Base-by-base conservation (phyloP, 805 yeast species). In the Starmerella lactis-condensi region DNA sequence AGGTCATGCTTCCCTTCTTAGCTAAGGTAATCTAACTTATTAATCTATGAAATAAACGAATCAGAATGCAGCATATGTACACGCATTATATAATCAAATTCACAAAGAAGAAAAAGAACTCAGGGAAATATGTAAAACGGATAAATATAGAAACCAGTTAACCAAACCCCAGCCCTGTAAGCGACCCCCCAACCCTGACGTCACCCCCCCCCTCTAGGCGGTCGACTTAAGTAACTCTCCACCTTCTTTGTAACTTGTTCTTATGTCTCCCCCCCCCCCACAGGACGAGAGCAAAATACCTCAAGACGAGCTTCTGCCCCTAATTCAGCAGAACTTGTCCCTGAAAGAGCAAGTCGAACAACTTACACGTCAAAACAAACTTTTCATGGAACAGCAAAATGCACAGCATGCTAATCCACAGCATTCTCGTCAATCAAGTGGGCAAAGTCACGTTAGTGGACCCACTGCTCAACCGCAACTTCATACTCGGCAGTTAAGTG, bases 321-420 rank as follows among this genome's bases (percentile, higher is more conserved):
- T 85, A 41, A 85, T 85, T 93, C 70, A 79, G 46, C 96, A 85
- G 55, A 65, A 61, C 35, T 46, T 57, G 33, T 63, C 75, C 35
- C 63, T 89, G 36, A 95, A 89, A 54, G 82, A 85, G 45, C 95
- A 85, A 51, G 64, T 83, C 58, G 95, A 89, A 46, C 62, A 70
- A 41, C 92, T 81, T 2, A 93, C 82, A 52, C 83, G 75, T 15
- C 94, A 83, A 50, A 94, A 78, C 51, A 91, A 81, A 53, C 93
- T 78, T 46, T 8, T 20, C 9, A 22, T 24, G 18, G 33, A 35
- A 21, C 26, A 20, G 22, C 65, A 57, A 38, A n/a, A n/a, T n/a
- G n/a, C n/a, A n/a, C 52, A 49, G 33, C 26, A 6, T 8, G 21
- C 16, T 19, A 11, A 17, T 7, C 28, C 3, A 9, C 27, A 9